Evolutionary conservation across 768 basidiomycete species (phyloP).

Genomic region (Tricholoma terreum): DNA sequence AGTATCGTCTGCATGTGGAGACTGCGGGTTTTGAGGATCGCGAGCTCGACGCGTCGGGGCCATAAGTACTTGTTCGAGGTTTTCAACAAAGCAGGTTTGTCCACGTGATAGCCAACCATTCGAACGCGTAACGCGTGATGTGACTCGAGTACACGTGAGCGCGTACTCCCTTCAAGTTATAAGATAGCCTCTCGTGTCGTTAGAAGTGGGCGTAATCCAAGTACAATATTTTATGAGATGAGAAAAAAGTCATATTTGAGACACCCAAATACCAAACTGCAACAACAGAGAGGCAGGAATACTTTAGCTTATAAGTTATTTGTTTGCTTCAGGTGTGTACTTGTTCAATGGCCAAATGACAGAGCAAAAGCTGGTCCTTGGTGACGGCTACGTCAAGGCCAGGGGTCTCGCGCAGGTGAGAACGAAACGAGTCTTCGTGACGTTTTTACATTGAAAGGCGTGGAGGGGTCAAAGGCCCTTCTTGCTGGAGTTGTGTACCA

Average conservation of each 20-base stretch:
- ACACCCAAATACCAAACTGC: too few relatives aligned
- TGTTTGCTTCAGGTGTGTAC: too few relatives aligned
- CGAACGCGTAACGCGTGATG: conserved; percentile 19
- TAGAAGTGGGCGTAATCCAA: too few relatives aligned
- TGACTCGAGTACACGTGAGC: conserved; percentile 8
- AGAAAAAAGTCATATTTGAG: too few relatives aligned
- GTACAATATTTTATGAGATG: too few relatives aligned
- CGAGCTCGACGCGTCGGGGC: conserved; percentile 39
- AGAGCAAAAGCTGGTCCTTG: conserved; percentile 81
- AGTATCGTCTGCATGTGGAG: conserved; percentile 34
- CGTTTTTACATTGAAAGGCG: conserved; percentile 82
- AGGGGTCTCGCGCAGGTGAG: conserved; percentile 77
- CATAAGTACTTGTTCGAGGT: conserved; percentile 20
- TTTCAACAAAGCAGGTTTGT: conserved; percentile 36
- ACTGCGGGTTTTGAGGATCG: conserved; percentile 31
- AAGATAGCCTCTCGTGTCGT: too few relatives aligned
- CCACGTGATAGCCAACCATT: conserved; percentile 34
- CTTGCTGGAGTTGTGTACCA: conserved; percentile 47
- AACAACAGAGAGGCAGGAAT: too few relatives aligned
- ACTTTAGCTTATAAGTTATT: too few relatives aligned
- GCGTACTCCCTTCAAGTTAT: too few relatives aligned
- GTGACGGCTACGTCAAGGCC: conserved; percentile 79
- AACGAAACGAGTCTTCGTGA: conserved; percentile 88
- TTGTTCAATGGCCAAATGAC: conserved; percentile 98
- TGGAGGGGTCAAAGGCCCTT: conserved; percentile 45